Conservation (phyloP, 306 rosid genomes). For the Sechiopsis laciniata region DNA sequence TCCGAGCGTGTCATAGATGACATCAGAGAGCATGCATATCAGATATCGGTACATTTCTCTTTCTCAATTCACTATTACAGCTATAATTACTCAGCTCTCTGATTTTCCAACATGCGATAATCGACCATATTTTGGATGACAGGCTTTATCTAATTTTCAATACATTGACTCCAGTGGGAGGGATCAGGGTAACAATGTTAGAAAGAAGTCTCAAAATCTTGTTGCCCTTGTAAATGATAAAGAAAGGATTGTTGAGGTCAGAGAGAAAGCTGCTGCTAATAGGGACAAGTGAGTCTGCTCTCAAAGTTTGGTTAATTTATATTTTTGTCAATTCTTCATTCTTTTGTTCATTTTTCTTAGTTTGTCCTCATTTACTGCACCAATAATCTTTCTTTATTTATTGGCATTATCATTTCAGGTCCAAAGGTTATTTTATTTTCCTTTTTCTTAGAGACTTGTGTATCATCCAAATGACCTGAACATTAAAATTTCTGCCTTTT, state of each 20-base stretch:
- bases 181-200: constrained; percentile 89
- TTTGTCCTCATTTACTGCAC: background rate
- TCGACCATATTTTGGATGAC: constrained; percentile 21
- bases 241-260: constrained; percentile 72
- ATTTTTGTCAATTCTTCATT: constrained; percentile 12
- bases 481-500: background rate
- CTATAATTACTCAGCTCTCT: constrained; percentile 17
- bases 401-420: background rate
- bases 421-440: background rate
- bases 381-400: background rate
- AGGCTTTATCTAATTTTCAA: constrained; percentile 73
- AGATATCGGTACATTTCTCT: constrained; percentile 72
- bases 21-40: constrained; percentile 90
- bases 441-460: no score
- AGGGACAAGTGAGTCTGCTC: constrained; percentile 63
- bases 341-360: constrained; percentile 18
- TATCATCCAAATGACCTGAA: no score
- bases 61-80: background rate
- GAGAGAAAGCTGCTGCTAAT: constrained; percentile 84
- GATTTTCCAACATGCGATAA: constrained; percentile 21
- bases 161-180: constrained; percentile 85
- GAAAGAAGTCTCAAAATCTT: constrained; percentile 81
- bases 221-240: constrained; percentile 80
- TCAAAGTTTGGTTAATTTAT: background rate
- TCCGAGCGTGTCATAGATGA: constrained; percentile 95